Conservation (phyloP, 768 basidiomycete genomes). For the Saitozyma sp. region DNA sequence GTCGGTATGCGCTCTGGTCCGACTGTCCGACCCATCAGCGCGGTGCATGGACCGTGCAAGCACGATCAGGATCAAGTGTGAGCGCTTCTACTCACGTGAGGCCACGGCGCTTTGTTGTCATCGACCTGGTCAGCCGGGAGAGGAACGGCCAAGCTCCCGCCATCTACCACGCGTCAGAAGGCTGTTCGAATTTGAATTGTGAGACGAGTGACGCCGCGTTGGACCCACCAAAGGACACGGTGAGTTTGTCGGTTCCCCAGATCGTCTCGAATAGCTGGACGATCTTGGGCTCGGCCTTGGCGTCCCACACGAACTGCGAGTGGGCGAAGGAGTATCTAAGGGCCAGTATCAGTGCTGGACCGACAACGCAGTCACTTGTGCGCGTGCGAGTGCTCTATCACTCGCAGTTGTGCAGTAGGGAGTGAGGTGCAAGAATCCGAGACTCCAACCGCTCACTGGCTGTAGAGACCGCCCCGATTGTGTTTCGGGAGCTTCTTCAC, state of each 20-base stretch:
- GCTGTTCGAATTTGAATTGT: background rate
- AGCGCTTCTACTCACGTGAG: slow-evolving; percentile 12
- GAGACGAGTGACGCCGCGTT: slow-evolving; percentile 13
- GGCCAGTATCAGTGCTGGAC: slow-evolving; percentile 21
- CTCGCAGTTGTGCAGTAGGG: too few relatives aligned
- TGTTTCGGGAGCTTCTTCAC: slow-evolving; percentile 15
- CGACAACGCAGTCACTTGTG: too few relatives aligned
- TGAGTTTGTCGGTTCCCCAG: slow-evolving; percentile 43
- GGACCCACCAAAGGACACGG: slow-evolving; percentile 36
- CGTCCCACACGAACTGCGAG: background rate
- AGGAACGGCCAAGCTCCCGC: slow-evolving; percentile 21
- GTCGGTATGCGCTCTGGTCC: slow-evolving; percentile 26
- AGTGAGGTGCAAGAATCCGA: background rate
- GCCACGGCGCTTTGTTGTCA: slow-evolving; percentile 25
- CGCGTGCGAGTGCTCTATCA: too few relatives aligned
- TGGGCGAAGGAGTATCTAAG: slow-evolving; percentile 4
- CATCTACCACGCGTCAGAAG: slow-evolving; percentile 5
- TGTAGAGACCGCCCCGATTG: slow-evolving; percentile 38
- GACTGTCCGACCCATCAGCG: background rate
- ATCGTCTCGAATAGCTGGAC: slow-evolving; percentile 37
- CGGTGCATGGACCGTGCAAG: too few relatives aligned
- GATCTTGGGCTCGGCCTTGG: slow-evolving; percentile 28
- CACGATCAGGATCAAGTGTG: too few relatives aligned
- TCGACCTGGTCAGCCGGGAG: slow-evolving; percentile 22
- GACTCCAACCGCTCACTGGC: slow-evolving; percentile 10